Evolutionary conservation across 768 basidiomycete genomes (phyloP), one percentile per base, ranked within the genome.

Genomic region (Amanita rimosa): DNA sequence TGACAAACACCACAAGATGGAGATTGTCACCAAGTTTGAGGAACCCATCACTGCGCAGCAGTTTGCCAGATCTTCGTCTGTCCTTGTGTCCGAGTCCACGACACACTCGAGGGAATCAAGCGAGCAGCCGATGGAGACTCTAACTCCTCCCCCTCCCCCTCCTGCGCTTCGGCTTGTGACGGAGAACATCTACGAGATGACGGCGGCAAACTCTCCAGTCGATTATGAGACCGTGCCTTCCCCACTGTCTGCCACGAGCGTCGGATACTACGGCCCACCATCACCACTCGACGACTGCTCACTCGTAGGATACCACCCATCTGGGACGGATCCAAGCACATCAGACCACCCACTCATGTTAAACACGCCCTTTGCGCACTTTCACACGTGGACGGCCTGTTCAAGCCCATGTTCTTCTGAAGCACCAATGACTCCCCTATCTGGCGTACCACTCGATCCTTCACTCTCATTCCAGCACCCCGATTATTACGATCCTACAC

Each of bases 1-100:
- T 70, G 83, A 71, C 69, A 71, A 72, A 59, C 64, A 72, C 52
- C 73, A 74, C 57, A 67, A 75, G 31, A 73, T 83, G 3, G 72
- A 81, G 60, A 67, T 88, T 58, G 71, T 85, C 43, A 85, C 85
- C 4, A 75, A 83, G 49, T 88, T 88, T 60, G 84, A 87, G 61
- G 74, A 76, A 2, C 85, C 85, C 48, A 77, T 88, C 46, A 88
- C 85, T 0, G 85, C 80, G n/a, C 72, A 76, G 46, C 69, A 74
- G 40, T 88, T 77, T 66, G 74, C 76, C 37, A 78, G 84, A 31
- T 83, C 81, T 21, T 82, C 81, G 9, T 85, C 82, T 38, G 75
- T 70, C 2, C 79, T 79, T 1, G 62, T 73, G 19, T 67, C 70
- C 8, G 70, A 73, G 29, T n/a, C n/a, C n/a, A 29, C 9, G 29